Evolutionary conservation across 805 yeast genomes (phyloP), one percentile per base, ranked within the genome.

Genomic region (Yamadazyma phyllophila): DNA sequence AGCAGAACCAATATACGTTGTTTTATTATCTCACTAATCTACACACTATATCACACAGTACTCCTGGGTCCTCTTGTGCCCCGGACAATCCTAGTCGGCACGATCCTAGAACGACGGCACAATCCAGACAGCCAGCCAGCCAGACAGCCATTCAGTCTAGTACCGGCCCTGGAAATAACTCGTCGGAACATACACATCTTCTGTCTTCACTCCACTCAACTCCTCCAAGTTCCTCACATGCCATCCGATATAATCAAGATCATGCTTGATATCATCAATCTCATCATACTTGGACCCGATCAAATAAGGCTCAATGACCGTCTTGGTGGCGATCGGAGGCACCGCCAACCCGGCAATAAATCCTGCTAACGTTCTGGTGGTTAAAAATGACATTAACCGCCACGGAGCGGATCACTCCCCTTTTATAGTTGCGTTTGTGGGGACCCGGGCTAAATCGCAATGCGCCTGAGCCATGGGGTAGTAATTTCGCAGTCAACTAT

Each of bases 161-260:
- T 50, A 55, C 16, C 55, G 41, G 2, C 56, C 60, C 38, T 60
- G 63, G 42, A 51, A 59, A 41, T 56, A 58, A 10, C 54, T 55
- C 9, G 51, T 55, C 9, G 71, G 73, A 12, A 51, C 55, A 44
- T 63, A 66, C 16, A 61, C 43, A 10, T 62, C 67, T 2, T 59
- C 63, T 16, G 52, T 61, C 24, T 52, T 51, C 17, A 56, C 49
- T 11, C 72, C 72, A 37, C 45, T 53, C 8, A 51, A 50, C 44
- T 68, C 68, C 41, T 68, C 66, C 41, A 65, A 35, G 37, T 50
- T 52, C 20, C 71, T 55, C 3, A 68, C 62, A 11, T 63, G 56
- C 71, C 71, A 67, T 7, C 71, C 72, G 9, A 66, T 53, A 39
- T 53, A 53, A 43, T 68, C 71, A 36, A 67, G 26, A 35, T 61